phyloP scores from a whole-genome alignment of 2,329 filamentous ascomycete genomes.

The Aphanocladium album region DNA sequence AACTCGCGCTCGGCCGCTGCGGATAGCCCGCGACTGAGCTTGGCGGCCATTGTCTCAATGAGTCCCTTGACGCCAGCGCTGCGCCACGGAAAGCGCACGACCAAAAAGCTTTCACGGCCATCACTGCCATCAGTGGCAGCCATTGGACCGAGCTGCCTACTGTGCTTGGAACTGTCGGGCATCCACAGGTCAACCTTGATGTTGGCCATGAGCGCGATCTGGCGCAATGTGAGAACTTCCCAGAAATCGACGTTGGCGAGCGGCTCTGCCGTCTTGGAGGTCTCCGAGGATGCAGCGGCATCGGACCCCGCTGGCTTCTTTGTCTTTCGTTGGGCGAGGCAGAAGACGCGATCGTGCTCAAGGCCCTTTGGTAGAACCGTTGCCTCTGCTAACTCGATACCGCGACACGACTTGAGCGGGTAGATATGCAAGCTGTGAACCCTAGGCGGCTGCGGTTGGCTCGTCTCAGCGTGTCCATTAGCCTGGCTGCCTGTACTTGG shows the following conservation, averaged over 20 bases:
- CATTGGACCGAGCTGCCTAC: slow-evolving; percentile 45
- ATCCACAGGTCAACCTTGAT: slow-evolving; percentile 65
- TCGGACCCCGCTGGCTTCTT: not conserved
- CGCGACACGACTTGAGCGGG: slow-evolving; percentile 76
- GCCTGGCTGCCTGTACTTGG: slow-evolving; percentile 13
- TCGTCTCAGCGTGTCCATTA: not conserved
- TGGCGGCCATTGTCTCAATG: slow-evolving; percentile 42
- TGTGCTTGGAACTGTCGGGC: slow-evolving; percentile 54
- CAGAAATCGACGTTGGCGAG: slow-evolving; percentile 35
- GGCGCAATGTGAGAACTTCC: slow-evolving; percentile 66
- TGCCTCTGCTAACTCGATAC: slow-evolving; percentile 64
- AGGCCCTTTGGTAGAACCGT: slow-evolving; percentile 65
- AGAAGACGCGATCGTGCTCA: slow-evolving; percentile 76
- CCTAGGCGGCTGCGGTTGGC: slow-evolving; percentile 18
- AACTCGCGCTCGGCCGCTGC: slow-evolving; percentile 59
- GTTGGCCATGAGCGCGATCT: slow-evolving; percentile 65
- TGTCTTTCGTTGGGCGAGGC: slow-evolving; percentile 62
- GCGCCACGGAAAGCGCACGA: slow-evolving; percentile 61
- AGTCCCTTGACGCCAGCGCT: slow-evolving; percentile 44
- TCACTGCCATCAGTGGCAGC: not conserved
- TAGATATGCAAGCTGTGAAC: slow-evolving; percentile 70
- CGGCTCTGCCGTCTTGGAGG: not conserved
- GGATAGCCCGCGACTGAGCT: slow-evolving; percentile 43
- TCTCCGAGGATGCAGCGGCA: slow-evolving; percentile 6
- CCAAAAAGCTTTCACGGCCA: slow-evolving; percentile 41